Conservation (phyloP, 2,329 filamentous ascomycete species). For the Fonsecaea erecta region DNA sequence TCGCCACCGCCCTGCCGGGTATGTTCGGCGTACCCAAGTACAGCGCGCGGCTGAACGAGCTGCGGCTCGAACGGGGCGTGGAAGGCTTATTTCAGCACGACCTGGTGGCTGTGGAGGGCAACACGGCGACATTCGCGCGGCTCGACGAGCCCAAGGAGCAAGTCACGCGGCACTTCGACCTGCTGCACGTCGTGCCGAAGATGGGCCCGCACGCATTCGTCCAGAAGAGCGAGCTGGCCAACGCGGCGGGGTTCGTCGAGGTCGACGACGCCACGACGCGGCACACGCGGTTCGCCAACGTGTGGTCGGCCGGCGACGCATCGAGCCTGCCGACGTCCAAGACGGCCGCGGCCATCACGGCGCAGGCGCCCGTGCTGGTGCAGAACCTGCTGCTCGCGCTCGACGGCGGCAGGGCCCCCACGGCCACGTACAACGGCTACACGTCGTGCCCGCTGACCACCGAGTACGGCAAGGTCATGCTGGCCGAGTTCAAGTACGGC, state of each 20-base stretch:
- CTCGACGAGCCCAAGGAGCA: slow-evolving; percentile 50
- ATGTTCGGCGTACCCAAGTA: slow-evolving; percentile 69
- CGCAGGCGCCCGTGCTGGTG: slow-evolving; percentile 58
- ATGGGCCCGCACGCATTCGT: slow-evolving; percentile 63
- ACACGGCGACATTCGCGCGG: slow-evolving; percentile 63
- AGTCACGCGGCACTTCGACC: slow-evolving; percentile 57
- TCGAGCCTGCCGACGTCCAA: slow-evolving; percentile 65
- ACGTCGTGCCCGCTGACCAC: slow-evolving; percentile 61
- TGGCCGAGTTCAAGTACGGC: slow-evolving; percentile 70
- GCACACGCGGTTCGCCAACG: slow-evolving; percentile 60
- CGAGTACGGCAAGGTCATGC: slow-evolving; percentile 65
- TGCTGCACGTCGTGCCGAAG: slow-evolving; percentile 64
- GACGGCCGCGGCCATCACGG: slow-evolving; percentile 59
- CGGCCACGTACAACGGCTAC: slow-evolving; percentile 59
- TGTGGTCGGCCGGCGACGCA: slow-evolving; percentile 65
- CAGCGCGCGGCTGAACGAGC: slow-evolving; percentile 57
- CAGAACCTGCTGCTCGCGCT: slow-evolving; percentile 53
- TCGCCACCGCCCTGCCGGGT: slow-evolving; percentile 59
- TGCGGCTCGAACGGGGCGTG: slow-evolving; percentile 60
- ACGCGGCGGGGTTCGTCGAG: slow-evolving; percentile 62
- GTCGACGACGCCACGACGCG: slow-evolving; percentile 59
- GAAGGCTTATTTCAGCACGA: slow-evolving; percentile 70
- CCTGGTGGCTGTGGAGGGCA: slow-evolving; percentile 77
- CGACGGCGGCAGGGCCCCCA: slow-evolving; percentile 54
- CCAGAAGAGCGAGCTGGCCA: slow-evolving; percentile 59